phyloP scores from a whole-genome alignment of 768 basidiomycete genomes.

The Suillus alpinus region DNA sequence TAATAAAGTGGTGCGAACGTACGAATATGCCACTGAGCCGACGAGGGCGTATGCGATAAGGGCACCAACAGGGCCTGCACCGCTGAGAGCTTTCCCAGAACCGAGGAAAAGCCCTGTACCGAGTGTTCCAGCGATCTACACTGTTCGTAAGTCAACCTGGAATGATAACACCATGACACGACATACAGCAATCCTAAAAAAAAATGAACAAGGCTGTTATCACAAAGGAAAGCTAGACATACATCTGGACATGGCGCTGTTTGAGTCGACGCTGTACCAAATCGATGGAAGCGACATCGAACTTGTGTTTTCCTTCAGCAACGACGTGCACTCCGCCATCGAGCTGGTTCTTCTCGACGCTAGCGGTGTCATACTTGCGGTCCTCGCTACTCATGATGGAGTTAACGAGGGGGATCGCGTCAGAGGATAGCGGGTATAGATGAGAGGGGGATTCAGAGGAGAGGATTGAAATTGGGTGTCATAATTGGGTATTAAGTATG shows the following conservation, averaged over 20 bases:
- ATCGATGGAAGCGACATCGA: slow-evolving; percentile 65
- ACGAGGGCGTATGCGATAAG: slow-evolving; percentile 63
- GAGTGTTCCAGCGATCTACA: slow-evolving; percentile 69
- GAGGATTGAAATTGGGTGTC: not conserved
- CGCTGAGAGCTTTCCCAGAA: slow-evolving; percentile 57
- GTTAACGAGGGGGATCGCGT: not conserved
- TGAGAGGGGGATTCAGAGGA: not conserved
- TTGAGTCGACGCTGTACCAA: slow-evolving; percentile 69
- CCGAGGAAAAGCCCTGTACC: slow-evolving; percentile 75
- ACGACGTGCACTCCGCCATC: slow-evolving; percentile 1
- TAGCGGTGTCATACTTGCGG: not conserved
- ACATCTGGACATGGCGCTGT: slow-evolving; percentile 82
- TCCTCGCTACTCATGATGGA: not conserved
- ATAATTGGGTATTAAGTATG: not conserved
- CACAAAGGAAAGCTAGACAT: slow-evolving; percentile 18
- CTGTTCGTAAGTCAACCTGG: not conserved
- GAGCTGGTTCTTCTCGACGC: slow-evolving; percentile 10
- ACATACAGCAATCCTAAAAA: slow-evolving; percentile 59
- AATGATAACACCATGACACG: not conserved
- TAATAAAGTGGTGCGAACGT: slow-evolving; percentile 19
- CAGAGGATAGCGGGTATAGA: not conserved
- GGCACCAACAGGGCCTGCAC: slow-evolving; percentile 66
- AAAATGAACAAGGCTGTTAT: not conserved
- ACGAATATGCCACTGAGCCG: slow-evolving; percentile 66
- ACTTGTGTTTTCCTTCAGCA: slow-evolving; percentile 33